Percentiles rank a stretch among this genome's conserved stretches.
These are phyloP conservation scores for Mangifera indica DNA, from an alignment of 345 rosid genomes.

Conservation along the genomic window DNA sequence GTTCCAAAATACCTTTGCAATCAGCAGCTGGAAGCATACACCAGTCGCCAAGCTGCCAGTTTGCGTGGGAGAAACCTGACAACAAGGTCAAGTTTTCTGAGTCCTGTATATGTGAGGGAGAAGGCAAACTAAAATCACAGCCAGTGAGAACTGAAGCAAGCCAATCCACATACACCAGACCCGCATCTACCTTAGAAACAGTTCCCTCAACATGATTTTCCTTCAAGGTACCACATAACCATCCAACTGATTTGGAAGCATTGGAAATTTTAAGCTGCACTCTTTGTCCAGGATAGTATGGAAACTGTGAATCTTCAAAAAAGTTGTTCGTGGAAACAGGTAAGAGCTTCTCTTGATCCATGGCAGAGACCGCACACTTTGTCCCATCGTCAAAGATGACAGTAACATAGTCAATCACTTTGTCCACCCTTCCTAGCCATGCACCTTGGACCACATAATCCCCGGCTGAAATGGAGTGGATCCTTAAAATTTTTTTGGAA, in stretches of 20 bases:
- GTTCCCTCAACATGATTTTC: slow-evolving; percentile 63
- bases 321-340: slow-evolving; percentile 56
- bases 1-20: slow-evolving; percentile 24
- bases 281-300: slow-evolving; percentile 87
- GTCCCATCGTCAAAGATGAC: slow-evolving; percentile 75
- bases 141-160: slow-evolving; percentile 51
- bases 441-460: slow-evolving; percentile 74
- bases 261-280: slow-evolving; percentile 51
- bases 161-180: slow-evolving; percentile 77
- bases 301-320: slow-evolving; percentile 66
- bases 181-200: slow-evolving; percentile 60
- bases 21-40: slow-evolving; percentile 57
- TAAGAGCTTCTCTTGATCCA: slow-evolving; percentile 55
- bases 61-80: slow-evolving; percentile 64
- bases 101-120: slow-evolving; percentile 54
- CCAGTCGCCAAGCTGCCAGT: slow-evolving; percentile 96
- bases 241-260: slow-evolving; percentile 53
- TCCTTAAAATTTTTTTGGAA: slow-evolving; percentile 57
- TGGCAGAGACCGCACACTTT: slow-evolving; percentile 53
- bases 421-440: slow-evolving; percentile 78
- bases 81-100: slow-evolving; percentile 56
- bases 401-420: slow-evolving; percentile 62
- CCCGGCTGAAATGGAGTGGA: slow-evolving; percentile 60
- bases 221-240: slow-evolving; percentile 83
- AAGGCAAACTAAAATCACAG: slow-evolving; percentile 33